These are phyloP conservation scores for Penicillium sp. DNA, from an alignment of 2,329 filamentous ascomycete species.

Conservation along the genomic window DNA sequence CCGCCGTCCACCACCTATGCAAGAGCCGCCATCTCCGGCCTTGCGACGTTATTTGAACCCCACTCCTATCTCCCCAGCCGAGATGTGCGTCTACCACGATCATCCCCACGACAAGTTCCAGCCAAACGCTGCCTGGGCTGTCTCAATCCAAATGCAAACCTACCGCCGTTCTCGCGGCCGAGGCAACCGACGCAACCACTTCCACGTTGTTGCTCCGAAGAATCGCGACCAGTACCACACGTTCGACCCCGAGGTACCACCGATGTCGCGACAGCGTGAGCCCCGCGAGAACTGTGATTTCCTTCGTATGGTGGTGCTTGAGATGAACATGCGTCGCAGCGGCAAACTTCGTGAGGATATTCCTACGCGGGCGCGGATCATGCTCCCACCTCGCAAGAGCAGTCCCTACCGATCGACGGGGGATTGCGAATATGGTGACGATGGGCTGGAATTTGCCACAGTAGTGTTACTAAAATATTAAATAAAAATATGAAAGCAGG, in stretches of 20 bases:
- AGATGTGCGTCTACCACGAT: conserved; percentile 49
- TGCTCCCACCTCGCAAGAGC: conserved; percentile 58
- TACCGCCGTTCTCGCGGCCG: conserved; percentile 48
- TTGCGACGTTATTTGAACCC: conserved; percentile 64
- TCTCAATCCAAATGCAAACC: conserved; percentile 65
- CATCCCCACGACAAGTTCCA: conserved; percentile 37
- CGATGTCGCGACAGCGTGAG: conserved; percentile 59
- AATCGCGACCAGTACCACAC: conserved; percentile 41
- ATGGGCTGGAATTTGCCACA: no score
- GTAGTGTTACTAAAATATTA: no score
- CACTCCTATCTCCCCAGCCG: conserved; percentile 47
- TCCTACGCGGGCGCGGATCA: conserved; percentile 59
- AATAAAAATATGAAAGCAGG: no score
- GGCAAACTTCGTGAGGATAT: conserved; percentile 61
- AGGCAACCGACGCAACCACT: conserved; percentile 30
- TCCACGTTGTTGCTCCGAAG: conserved; percentile 46
- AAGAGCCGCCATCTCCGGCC: conserved; percentile 57
- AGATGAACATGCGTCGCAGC: conserved; percentile 67
- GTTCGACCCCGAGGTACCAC: conserved; percentile 39
- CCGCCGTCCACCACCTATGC: conserved; percentile 57
- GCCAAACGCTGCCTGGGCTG: conserved; percentile 41
- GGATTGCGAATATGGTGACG: conserved; percentile 26
- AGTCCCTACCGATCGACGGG: conserved; percentile 20
- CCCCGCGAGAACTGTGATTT: conserved; percentile 66
- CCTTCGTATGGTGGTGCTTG: conserved; percentile 63